Conservation (phyloP, 2,329 filamentous ascomycete species). For the Stagonosporopsis cucurbitacearum region DNA sequence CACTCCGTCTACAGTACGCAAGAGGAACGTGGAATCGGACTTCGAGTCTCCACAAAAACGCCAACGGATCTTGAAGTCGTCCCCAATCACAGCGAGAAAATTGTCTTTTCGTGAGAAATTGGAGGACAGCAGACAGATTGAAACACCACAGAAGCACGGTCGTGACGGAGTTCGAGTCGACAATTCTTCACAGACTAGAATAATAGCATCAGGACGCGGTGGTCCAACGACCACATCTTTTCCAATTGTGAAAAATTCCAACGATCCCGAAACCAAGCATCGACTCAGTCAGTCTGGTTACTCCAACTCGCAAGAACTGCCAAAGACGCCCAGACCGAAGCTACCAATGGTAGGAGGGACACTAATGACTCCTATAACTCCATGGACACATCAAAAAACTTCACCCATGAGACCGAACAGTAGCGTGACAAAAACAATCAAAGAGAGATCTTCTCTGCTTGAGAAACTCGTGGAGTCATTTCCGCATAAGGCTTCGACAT, state of each 20-base stretch:
- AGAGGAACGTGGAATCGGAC: slow-evolving; percentile 26
- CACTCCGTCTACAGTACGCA: slow-evolving; percentile 21
- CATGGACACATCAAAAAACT: slow-evolving; percentile 44
- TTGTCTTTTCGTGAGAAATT: slow-evolving; percentile 22
- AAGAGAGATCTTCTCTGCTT: slow-evolving; percentile 28
- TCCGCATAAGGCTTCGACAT: slow-evolving; percentile 22
- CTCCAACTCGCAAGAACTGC: slow-evolving; percentile 53
- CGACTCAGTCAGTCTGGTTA: slow-evolving; percentile 71
- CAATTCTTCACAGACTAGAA: slow-evolving; percentile 50
- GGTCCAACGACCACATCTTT: slow-evolving; percentile 65
- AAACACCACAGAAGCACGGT: slow-evolving; percentile 2
- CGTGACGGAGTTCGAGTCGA: slow-evolving; percentile 22
- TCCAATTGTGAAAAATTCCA: slow-evolving; percentile 77
- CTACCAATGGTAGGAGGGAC: slow-evolving; percentile 18
- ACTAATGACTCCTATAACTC: slow-evolving; percentile 35
- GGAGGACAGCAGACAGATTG: neutral
- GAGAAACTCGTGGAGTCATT: slow-evolving; percentile 29
- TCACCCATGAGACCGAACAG: slow-evolving; percentile 25
- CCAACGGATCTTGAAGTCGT: slow-evolving; percentile 21
- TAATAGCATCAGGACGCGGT: slow-evolving; percentile 46
- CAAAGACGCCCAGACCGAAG: slow-evolving; percentile 38
- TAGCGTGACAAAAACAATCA: slow-evolving; percentile 23
- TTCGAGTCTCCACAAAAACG: slow-evolving; percentile 21
- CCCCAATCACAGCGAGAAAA: slow-evolving; percentile 14
- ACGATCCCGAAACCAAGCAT: slow-evolving; percentile 67